Evolutionary conservation across 1,284 basidiomycete genomes (phyloP), one percentile per base, ranked within the genome.

Genomic region (Ganoderma sp.): DNA sequence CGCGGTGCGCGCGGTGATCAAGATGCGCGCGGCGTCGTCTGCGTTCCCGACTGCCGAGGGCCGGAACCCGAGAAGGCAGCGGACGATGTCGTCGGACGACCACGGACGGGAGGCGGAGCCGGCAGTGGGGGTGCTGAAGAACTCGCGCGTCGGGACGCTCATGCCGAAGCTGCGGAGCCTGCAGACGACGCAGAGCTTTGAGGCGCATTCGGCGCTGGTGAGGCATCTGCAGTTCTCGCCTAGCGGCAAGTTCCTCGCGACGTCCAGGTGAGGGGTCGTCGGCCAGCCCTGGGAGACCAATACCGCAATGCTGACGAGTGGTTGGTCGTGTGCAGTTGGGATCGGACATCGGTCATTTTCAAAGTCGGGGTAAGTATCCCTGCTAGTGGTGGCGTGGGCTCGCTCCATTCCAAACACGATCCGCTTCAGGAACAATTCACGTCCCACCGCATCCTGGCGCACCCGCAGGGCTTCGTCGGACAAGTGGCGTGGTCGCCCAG

Each of bases 401-500:
- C 58, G 6, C 58, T 19, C 15, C 39, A 25, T 25, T 43, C 37
- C 57, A 59, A 52, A 50, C 42, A 39, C 64, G 56, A 63, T 25
- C 41, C 56, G 52, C 52, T 63, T 39, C 69, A 89, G 88, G 84
- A 90, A 69, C 84, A 85, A 37, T 84, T 90, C 67, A 79, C 81
- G 12, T 82, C 84, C 7, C 90, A 92, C 76, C 87, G 89, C 66
- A 84, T 88, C 43, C 84, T 93, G 15, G 89, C 88, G 3, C 91
- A 93, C 75, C 83, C 90, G 28, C 85, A 88, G 75, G 90, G 91
- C 32, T 93, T 93, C 74, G 89, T 93, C 57, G 87, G 88, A 61
- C 92, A 93, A 78, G 91, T 93, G 22, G 91, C 91, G 39, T 94
- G 92, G 92, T 91, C 91, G 39, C 90, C 90, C 1, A 85, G 83